Evolutionary conservation across 73 alveolate genomes (phyloP).

Genomic region (Paramecium sonneborni): DNA sequence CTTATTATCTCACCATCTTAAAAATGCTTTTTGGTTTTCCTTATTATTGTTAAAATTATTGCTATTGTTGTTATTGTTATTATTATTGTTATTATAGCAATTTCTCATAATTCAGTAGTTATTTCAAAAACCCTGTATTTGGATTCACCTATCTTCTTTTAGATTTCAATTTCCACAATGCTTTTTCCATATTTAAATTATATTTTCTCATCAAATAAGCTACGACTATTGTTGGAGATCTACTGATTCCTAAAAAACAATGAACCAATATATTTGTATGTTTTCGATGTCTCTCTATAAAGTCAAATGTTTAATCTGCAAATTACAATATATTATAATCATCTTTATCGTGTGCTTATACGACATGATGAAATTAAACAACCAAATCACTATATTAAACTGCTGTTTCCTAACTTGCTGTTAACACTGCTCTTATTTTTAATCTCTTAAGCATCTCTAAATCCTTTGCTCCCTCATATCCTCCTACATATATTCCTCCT

Average conservation of each 20-base stretch:
- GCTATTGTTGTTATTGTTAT: not conserved
- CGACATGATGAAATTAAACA: constrained; percentile 41
- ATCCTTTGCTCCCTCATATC: constrained; percentile 55
- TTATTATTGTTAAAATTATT: not conserved
- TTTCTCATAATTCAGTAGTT: not conserved
- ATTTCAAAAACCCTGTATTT: constrained; percentile 44
- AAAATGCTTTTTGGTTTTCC: not conserved
- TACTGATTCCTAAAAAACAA: constrained; percentile 36
- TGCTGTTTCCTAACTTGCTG: constrained; percentile 48
- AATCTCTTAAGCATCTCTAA: not conserved
- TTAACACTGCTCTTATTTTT: constrained; percentile 40
- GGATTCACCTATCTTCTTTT: constrained; percentile 48
- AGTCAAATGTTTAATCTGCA: not conserved
- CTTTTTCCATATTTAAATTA: constrained; percentile 27
- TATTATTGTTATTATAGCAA: not conserved
- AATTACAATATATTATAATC: constrained; percentile 6
- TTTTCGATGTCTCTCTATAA: constrained; percentile 27
- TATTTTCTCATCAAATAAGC: constrained; percentile 40
- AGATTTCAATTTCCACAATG: constrained; percentile 24
- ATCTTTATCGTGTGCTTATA: constrained; percentile 53
- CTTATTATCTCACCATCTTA: constrained; percentile 29
- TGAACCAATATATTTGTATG: constrained; percentile 11
- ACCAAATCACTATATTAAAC: constrained; percentile 43
- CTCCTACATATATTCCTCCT: constrained; percentile 49
- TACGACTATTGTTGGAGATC: constrained; percentile 4